A percentile compares a stretch with the other conserved stretches of the same genome.
Evolutionary conservation across 2,329 filamentous ascomycete species (phyloP).

Genomic region (Tympanopsis confertula): DNA sequence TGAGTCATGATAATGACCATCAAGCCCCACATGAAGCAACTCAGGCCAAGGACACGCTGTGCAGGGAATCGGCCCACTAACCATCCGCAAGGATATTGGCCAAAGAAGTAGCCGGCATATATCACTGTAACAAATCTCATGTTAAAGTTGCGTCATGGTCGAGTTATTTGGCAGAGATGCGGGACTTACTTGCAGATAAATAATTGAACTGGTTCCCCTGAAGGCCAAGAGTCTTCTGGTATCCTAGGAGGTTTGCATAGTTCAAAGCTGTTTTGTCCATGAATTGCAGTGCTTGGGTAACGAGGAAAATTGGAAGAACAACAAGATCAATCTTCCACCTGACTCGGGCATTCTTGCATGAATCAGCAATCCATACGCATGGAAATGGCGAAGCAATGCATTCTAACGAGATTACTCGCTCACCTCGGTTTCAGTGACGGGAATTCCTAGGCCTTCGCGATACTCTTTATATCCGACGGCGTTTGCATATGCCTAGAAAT

Average conservation of each 20-base stretch:
- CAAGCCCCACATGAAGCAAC: slow-evolving; percentile 18
- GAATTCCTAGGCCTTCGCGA: too few relatives aligned
- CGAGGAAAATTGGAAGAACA: slow-evolving; percentile 15
- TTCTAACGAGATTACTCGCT: too few relatives aligned
- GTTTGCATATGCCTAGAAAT: slow-evolving; percentile 3
- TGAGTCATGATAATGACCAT: slow-evolving; percentile 20
- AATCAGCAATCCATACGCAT: background rate
- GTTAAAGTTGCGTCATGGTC: background rate
- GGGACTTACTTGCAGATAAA: slow-evolving; percentile 16
- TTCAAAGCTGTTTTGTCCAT: slow-evolving; percentile 17
- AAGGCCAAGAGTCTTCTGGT: slow-evolving; percentile 17
- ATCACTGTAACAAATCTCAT: slow-evolving; percentile 12
- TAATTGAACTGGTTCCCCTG: slow-evolving; percentile 21
- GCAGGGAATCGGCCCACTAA: slow-evolving; percentile 22
- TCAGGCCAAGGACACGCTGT: slow-evolving; percentile 18
- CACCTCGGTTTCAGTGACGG: slow-evolving; percentile 8
- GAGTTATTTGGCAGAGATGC: background rate
- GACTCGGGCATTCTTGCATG: slow-evolving; percentile 6
- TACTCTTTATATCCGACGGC: slow-evolving; percentile 9
- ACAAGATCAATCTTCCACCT: slow-evolving; percentile 17
- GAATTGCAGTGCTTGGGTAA: slow-evolving; percentile 18
- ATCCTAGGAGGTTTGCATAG: slow-evolving; percentile 20
- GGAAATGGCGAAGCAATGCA: too few relatives aligned
- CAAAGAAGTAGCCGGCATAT: slow-evolving; percentile 26
- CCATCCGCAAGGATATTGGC: slow-evolving; percentile 26